Percentiles rank a stretch among this genome's conserved stretches.
These are phyloP conservation scores for Ophiostoma sp. DNA, from an alignment of 2,329 filamentous ascomycete species.

Conservation along the genomic window DNA sequence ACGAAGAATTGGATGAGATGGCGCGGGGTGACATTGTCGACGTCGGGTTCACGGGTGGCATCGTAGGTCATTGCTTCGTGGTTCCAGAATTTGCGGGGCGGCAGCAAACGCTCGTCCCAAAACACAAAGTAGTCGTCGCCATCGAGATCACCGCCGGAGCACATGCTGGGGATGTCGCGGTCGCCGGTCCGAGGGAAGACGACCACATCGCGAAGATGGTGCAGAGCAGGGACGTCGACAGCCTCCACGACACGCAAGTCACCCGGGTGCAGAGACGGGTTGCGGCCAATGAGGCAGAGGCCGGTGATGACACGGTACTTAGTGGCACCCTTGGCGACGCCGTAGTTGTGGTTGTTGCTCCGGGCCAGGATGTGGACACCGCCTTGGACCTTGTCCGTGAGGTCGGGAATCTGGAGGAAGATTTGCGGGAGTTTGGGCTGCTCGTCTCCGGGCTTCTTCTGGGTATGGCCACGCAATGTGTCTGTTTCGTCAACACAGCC, in stretches of 20 bases:
- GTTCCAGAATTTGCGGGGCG: slow-evolving; percentile 58
- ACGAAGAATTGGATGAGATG: slow-evolving; percentile 87
- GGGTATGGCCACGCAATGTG: slow-evolving; percentile 68
- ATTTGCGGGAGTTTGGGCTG: slow-evolving; percentile 71
- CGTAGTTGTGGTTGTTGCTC: not conserved
- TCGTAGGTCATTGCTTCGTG: slow-evolving; percentile 75
- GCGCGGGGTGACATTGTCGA: slow-evolving; percentile 65
- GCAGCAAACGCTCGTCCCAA: slow-evolving; percentile 79
- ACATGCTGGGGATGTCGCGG: slow-evolving; percentile 83
- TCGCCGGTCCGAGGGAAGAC: slow-evolving; percentile 65
- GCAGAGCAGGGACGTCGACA: slow-evolving; percentile 70
- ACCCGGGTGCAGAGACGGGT: slow-evolving; percentile 90
- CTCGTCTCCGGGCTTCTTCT: slow-evolving; percentile 40
- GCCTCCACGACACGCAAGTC: slow-evolving; percentile 87
- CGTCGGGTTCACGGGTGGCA: slow-evolving; percentile 54
- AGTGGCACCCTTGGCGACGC: slow-evolving; percentile 29
- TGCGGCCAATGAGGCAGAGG: slow-evolving; percentile 80
- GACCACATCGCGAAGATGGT: slow-evolving; percentile 79
- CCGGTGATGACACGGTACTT: slow-evolving; percentile 68
- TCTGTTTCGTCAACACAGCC: slow-evolving; percentile 86
- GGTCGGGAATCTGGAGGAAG: slow-evolving; percentile 76
- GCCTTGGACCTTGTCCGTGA: slow-evolving; percentile 38
- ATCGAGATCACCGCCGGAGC: slow-evolving; percentile 92
- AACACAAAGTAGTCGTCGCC: slow-evolving; percentile 95
- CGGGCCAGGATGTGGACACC: slow-evolving; percentile 36